phyloP scores from a whole-genome alignment of 2,329 filamentous ascomycete species.

The Xylaria digitata region DNA sequence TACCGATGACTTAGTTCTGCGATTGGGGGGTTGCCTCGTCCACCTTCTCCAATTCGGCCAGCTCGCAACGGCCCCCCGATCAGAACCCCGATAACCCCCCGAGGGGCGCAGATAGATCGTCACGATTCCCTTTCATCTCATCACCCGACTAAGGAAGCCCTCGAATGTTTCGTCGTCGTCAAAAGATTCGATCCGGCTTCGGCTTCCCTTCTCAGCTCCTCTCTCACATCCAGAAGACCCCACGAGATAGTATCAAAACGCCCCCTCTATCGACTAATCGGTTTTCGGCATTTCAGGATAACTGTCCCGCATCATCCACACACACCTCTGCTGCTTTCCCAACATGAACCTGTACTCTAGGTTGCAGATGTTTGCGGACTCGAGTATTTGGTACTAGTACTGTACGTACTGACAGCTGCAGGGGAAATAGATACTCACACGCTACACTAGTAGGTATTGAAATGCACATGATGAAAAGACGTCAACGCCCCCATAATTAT shows the following conservation, averaged over 20 bases:
- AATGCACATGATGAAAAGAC: conserved; percentile 17
- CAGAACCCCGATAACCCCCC: not conserved
- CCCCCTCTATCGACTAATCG: conserved; percentile 9
- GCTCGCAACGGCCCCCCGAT: not conserved
- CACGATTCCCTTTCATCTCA: conserved; percentile 2
- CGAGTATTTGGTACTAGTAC: not conserved
- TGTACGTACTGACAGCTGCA: conserved; percentile 14
- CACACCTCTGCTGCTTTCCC: not conserved
- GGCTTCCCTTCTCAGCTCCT: not conserved
- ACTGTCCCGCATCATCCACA: conserved; percentile 6
- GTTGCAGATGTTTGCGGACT: conserved; percentile 7
- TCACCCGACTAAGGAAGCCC: not conserved
- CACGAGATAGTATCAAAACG: not conserved
- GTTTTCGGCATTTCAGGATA: conserved; percentile 4
- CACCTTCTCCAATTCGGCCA: conserved; percentile 14
- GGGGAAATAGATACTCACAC: not conserved
- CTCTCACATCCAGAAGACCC: not conserved
- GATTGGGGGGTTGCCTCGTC: not conserved
- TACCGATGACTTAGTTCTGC: not conserved
- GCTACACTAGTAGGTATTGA: not conserved
- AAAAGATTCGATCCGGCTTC: conserved; percentile 1
- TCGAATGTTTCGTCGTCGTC: conserved; percentile 5
- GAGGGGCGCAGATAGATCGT: conserved; percentile 4
- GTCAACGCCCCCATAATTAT: conserved; percentile 21
- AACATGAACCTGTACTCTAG: not conserved